Evolutionary conservation across 306 rosid genomes (phyloP), one percentile per base, ranked within the genome.

Genomic region (Betula pendula): DNA sequence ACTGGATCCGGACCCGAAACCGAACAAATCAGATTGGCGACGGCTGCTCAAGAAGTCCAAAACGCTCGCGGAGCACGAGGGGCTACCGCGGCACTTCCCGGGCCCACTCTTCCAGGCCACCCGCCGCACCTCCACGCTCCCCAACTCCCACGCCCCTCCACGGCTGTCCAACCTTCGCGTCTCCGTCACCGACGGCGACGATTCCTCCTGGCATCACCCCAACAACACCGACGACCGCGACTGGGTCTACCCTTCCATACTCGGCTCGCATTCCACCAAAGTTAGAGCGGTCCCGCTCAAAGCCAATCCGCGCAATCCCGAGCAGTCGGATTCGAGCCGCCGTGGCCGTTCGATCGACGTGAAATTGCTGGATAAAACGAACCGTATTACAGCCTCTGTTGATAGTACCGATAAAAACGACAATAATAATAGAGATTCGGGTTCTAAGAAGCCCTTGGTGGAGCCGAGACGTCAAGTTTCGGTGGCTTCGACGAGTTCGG

Each of bases 221-320:
- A 84, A 81, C 1, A 86, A 84, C 29, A 78, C 86, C 73, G 70
- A 88, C 4, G 77, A 94, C 5, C 84, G 87, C 9, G 93, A 91
- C 49, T 91, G 89, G 89, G 83, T 89, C 71, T 90, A 82, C 79
- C 98, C 96, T 53, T 89, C 98, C 11, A 84, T 88, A 24, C 90
- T 94, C 1, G 92, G 96, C 29, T 86, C 89, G 5, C 79, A 85
- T 40, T 82, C 92, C 48, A 70, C 89, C 24, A 90, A 85, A 38
- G 73, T 84, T 55, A 80, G 77, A 67, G 80, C 51, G 31, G 62
- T 8, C 33, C 45, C 85, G 19, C 3, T 73, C 47, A 87, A 81
- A 55, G 17, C 71, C 2, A 79, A 83, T 77, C 44, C 19, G 22
- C 74, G 56, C 43, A 81, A 69, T 19, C 81, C 66, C 22, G 76